These are phyloP conservation scores for Pholiota molesta DNA, from an alignment of 768 basidiomycete species.

Conservation along the genomic window DNA sequence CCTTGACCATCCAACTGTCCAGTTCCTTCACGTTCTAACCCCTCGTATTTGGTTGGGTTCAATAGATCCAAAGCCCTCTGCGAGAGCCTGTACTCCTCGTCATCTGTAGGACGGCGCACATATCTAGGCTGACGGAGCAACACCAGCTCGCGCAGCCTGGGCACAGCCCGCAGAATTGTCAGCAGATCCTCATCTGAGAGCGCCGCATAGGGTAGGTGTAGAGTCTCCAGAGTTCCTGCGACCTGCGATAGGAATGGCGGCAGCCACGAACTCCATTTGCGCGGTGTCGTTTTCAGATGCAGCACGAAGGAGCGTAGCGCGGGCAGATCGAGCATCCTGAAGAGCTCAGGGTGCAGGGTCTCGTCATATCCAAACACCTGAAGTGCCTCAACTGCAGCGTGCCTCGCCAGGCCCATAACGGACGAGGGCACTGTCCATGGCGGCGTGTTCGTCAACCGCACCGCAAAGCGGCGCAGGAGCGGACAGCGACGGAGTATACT, in stretches of 20 bases:
- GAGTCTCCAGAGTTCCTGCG: slow-evolving; percentile 8
- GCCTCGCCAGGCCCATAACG: slow-evolving; percentile 5
- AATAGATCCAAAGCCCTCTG: neutral
- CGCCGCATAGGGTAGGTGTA: slow-evolving; percentile 21
- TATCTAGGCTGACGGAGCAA: slow-evolving; percentile 6
- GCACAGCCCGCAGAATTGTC: slow-evolving; percentile 14
- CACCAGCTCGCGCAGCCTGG: slow-evolving; percentile 15
- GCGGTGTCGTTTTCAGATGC: slow-evolving; percentile 13
- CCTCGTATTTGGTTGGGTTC: slow-evolving; percentile 6
- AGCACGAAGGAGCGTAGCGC: slow-evolving; percentile 18
- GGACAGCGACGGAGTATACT: slow-evolving; percentile 18
- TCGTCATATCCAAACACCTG: slow-evolving; percentile 18
- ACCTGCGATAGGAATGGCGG: slow-evolving; percentile 17
- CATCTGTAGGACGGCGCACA: too few species aligned
- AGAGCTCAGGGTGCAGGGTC: slow-evolving; percentile 11
- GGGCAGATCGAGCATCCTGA: slow-evolving; percentile 17
- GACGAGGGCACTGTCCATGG: slow-evolving; percentile 3
- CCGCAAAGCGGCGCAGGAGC: slow-evolving; percentile 14
- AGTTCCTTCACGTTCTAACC: neutral
- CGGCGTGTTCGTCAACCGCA: slow-evolving; percentile 6
- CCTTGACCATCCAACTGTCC: neutral
- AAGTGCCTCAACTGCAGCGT: slow-evolving; percentile 16
- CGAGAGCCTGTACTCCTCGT: too few species aligned
- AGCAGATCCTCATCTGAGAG: slow-evolving; percentile 20
- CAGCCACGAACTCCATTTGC: slow-evolving; percentile 5